These are phyloP conservation scores for Pestalotiopsis sp. DNA, from an alignment of 2,329 filamentous ascomycete species.

Conservation along the genomic window DNA sequence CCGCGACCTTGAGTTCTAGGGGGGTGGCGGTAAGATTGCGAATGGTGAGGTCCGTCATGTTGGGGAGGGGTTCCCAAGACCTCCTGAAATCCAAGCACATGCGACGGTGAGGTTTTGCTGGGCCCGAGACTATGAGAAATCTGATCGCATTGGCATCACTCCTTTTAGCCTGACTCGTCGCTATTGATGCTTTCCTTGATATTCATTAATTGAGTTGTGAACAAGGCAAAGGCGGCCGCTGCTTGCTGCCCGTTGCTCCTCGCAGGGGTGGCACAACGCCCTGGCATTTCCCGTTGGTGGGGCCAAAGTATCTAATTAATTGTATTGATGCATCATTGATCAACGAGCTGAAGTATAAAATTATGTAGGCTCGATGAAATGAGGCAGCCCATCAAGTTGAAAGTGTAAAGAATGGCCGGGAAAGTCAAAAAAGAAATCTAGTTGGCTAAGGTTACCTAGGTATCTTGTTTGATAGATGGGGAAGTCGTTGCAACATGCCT, in stretches of 20 bases:
- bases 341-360: background rate
- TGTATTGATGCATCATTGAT: background rate
- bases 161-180: background rate
- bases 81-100: background rate
- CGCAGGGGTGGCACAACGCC: background rate
- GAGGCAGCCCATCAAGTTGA: background rate
- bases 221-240: background rate
- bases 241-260: background rate
- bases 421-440: background rate
- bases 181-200: background rate
- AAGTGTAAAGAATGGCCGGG: background rate
- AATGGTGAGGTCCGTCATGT: slow-evolving; percentile 63
- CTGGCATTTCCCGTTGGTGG: background rate
- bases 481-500: background rate
- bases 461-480: background rate
- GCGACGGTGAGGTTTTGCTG: background rate
- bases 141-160: no score
- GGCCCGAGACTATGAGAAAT: no score
- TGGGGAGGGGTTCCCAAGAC: background rate
- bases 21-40: slow-evolving; percentile 78
- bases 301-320: background rate
- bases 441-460: background rate
- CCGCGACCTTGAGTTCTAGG: slow-evolving; percentile 70
- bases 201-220: background rate
- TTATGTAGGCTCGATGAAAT: background rate